Conservation (phyloP, 2,329 filamentous ascomycete genomes). For the Alternaria postmessia region DNA sequence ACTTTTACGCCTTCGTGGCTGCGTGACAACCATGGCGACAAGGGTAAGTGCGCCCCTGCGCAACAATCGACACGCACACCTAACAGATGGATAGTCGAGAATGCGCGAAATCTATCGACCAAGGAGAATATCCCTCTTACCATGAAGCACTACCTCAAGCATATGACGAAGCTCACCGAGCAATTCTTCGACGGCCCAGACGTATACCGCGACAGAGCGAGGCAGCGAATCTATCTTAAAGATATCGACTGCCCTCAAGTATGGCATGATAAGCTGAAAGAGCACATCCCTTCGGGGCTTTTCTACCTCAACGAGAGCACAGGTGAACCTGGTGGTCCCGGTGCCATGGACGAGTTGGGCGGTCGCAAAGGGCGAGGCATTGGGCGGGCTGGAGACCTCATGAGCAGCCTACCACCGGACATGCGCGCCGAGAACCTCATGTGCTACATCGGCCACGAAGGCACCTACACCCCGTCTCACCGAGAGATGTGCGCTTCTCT, state of each 20-base stretch:
- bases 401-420: constrained; percentile 85
- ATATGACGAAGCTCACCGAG: constrained; percentile 82
- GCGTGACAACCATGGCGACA: constrained; percentile 77
- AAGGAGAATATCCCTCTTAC: constrained; percentile 82
- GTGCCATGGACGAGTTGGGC: constrained; percentile 60
- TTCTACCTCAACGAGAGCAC: constrained; percentile 91
- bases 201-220: constrained; percentile 79
- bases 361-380: constrained; percentile 63
- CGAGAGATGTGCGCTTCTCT: constrained; percentile 97
- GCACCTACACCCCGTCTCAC: constrained; percentile 94
- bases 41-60: constrained; percentile 64
- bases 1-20: constrained; percentile 86
- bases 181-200: constrained; percentile 74
- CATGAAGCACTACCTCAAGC: constrained; percentile 87
- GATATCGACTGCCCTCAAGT: constrained; percentile 93
- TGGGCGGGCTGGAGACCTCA: constrained; percentile 84
- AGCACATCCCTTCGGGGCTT: constrained; percentile 79
- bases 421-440: constrained; percentile 97
- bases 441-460: constrained; percentile 98
- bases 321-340: constrained; percentile 63
- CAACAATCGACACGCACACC: constrained; percentile 29
- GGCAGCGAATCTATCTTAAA: constrained; percentile 92
- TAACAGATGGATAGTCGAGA: constrained; percentile 69
- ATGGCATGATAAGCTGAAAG: constrained; percentile 82
- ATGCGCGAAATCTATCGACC: constrained; percentile 79